Evolutionary conservation across 2,329 filamentous ascomycete species (phyloP).

Genomic region (Trichoderma endophyticum): DNA sequence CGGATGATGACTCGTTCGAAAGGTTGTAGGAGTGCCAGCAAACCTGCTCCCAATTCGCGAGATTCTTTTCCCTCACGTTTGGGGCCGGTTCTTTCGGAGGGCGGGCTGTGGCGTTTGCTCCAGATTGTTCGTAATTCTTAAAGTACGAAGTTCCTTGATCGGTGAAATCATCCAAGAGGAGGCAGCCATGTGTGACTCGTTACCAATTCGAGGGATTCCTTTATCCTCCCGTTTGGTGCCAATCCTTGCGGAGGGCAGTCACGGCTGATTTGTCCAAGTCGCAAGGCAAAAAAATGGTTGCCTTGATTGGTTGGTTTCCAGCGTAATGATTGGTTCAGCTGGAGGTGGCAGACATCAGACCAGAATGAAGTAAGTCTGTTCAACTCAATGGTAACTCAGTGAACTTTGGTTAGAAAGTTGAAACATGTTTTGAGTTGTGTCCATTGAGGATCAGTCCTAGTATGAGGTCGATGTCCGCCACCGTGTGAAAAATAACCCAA

Average conservation of each 20-base stretch:
- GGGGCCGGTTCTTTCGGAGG: conserved; percentile 16
- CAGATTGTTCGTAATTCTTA: background rate
- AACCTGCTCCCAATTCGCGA: conserved; percentile 16
- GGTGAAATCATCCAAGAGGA: conserved; percentile 10
- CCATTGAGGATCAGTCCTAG: background rate
- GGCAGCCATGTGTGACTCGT: background rate
- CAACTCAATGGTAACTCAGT: background rate
- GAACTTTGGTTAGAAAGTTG: background rate
- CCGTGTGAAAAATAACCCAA: background rate
- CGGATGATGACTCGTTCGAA: background rate
- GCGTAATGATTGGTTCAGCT: background rate
- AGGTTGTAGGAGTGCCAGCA: background rate
- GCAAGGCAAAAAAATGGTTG: background rate
- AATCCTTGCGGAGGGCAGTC: conserved; percentile 11
- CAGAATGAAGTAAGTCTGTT: background rate
- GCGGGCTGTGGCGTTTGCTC: background rate
- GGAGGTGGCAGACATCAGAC: background rate
- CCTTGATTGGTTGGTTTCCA: conserved; percentile 1
- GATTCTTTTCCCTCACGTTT: conserved; percentile 17
- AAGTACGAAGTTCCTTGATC: background rate
- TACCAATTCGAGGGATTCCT: conserved; percentile 17
- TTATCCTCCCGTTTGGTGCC: conserved; percentile 12
- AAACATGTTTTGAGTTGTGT: background rate
- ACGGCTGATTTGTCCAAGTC: conserved; percentile 5
- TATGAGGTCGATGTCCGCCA: background rate